Evolutionary conservation across 805 yeast genomes (phyloP).

Genomic region (Saturnispora serradocipensis): DNA sequence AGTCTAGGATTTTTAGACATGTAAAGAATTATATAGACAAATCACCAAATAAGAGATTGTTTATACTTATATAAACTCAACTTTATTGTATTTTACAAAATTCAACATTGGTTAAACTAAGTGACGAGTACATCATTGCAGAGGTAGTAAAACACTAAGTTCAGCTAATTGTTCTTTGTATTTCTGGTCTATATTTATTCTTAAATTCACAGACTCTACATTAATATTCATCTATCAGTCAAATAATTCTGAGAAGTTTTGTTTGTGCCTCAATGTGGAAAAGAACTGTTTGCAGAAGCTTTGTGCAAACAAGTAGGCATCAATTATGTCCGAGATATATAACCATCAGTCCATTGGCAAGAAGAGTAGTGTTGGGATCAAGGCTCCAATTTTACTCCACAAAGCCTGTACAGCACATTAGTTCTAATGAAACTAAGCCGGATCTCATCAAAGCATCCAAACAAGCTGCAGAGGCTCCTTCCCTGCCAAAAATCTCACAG

Average conservation of each 20-base stretch:
- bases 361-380: background rate
- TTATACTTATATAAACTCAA: background rate
- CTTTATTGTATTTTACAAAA: background rate
- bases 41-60: background rate
- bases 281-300: background rate
- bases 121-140: background rate
- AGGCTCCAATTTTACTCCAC: background rate
- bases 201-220: background rate
- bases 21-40: background rate
- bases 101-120: background rate
- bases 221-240: too few species aligned
- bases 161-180: background rate
- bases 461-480: constrained; percentile 11
- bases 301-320: background rate
- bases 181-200: background rate
- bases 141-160: too few species aligned
- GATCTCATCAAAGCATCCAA: constrained; percentile 13
- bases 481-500: constrained; percentile 30
- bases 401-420: background rate
- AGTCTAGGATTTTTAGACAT: background rate
- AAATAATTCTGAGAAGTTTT: too few species aligned
- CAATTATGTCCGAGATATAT: background rate
- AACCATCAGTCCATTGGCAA: background rate
- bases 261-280: background rate
- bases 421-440: constrained; percentile 8